Evolutionary conservation across 768 basidiomycete genomes (phyloP).

Genomic region (Trametes gibbosa): DNA sequence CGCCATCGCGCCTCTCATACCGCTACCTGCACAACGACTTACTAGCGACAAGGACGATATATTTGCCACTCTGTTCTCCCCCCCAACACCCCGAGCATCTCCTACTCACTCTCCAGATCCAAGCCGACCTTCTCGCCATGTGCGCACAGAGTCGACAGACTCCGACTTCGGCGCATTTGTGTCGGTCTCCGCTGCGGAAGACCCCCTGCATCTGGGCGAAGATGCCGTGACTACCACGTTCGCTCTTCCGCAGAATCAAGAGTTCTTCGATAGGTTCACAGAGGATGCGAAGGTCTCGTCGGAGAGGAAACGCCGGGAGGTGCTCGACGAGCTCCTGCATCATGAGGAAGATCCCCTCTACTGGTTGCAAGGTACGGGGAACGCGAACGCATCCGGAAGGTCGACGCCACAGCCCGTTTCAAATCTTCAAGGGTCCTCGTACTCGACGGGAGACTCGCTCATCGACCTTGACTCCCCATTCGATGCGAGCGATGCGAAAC

Average conservation of each 20-base stretch:
- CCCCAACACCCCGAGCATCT: slow-evolving; percentile 32
- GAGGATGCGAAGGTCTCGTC: slow-evolving; percentile 54
- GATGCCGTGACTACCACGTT: neutral
- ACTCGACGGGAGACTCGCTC: neutral
- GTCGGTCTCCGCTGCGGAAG: slow-evolving; percentile 50
- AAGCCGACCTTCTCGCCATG: slow-evolving; percentile 8
- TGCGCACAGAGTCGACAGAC: slow-evolving; percentile 28
- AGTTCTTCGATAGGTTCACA: slow-evolving; percentile 62
- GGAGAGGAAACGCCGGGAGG: slow-evolving; percentile 47
- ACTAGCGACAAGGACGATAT: slow-evolving; percentile 28
- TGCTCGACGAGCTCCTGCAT: slow-evolving; percentile 62
- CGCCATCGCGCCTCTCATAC: slow-evolving; percentile 28
- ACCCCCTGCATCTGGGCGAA: slow-evolving; percentile 39
- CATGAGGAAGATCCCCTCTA: slow-evolving; percentile 73
- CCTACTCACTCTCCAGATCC: slow-evolving; percentile 20
- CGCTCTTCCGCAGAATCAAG: slow-evolving; percentile 22
- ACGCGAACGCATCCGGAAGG: neutral
- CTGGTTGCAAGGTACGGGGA: slow-evolving; percentile 37
- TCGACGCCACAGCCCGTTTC: slow-evolving; percentile 5
- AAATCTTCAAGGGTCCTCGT: neutral
- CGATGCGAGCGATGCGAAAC: slow-evolving; percentile 15
- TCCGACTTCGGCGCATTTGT: slow-evolving; percentile 65
- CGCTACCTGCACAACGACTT: slow-evolving; percentile 20
- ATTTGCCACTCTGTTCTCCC: slow-evolving; percentile 35
- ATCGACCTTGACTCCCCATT: slow-evolving; percentile 19